Evolutionary conservation across 208 protist species (phyloP), one percentile per base, ranked within the genome.

Genomic region (Trypanosoma grayi): DNA sequence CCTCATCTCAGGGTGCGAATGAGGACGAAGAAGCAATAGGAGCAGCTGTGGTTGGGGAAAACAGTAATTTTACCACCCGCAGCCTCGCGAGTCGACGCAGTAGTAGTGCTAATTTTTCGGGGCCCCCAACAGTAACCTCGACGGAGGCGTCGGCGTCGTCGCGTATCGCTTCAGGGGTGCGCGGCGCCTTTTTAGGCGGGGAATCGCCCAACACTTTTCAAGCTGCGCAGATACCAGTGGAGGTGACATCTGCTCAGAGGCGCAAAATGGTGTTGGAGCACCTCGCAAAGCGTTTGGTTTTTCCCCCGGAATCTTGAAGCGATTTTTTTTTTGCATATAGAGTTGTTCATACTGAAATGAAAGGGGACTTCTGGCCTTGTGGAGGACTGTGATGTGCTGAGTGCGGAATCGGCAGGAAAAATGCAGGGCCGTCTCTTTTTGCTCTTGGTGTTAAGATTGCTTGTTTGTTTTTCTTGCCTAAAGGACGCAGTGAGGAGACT

Each of bases 181-280:
- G 20, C 18, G 14, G 25, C 4, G 14, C 25, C 22, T 11, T 24
- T 60, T 11, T 39, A 0, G 28, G 28, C 18, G 55, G 24, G 28
- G 43, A 27, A 7, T 8, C 28, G 7, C 14, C 22, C 2, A 7
- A 25, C 36, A 22, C 13, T 41, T 24, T 34, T 13, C 6, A 1
- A 31, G 28, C 18, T 4, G 4, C n/a, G 8, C 22, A 1, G 14
- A 22, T 31, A 16, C 14, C 56, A 5, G 2, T 16, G 27, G 24
- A 13, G 25, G 27, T n/a, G 22, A 25, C 10, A 6, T 24, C 59
- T 30, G 34, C 59, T 24, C 22, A 66, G 13, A 18, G 47, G 16
- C 62, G 62, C 22, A 34, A 41, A 46, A 44, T 45, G 20, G 31
- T 53, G 28, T 27, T 70, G 39, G 44, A 60, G n/a, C 36, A 68